Evolutionary conservation across 768 basidiomycete species (phyloP).

Genomic region (Gautieria morchelliformis): DNA sequence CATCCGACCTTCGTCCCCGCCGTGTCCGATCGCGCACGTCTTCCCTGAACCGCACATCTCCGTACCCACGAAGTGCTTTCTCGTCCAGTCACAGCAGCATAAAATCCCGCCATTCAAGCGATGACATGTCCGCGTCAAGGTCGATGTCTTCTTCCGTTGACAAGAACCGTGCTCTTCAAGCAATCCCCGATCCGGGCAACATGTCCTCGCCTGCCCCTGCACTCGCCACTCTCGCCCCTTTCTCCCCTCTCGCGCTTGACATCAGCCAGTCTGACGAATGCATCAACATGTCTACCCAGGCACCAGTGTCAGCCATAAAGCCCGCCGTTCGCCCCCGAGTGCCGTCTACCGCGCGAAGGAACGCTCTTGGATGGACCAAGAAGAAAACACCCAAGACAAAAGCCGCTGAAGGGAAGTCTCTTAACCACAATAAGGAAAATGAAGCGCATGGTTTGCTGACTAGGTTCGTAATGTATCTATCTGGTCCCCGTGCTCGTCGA

Average conservation of each 20-base stretch:
- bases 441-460: conserved; percentile 38
- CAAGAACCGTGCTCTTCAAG: conserved; percentile 26
- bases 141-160: conserved; percentile 13
- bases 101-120: conserved; percentile 25
- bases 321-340: conserved; percentile 38
- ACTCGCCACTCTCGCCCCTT: conserved; percentile 32
- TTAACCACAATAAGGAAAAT: conserved; percentile 36
- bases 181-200: conserved; percentile 35
- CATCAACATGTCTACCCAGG: neutral
- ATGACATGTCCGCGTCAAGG: conserved; percentile 5
- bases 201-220: conserved; percentile 26
- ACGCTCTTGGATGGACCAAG: conserved; percentile 55
- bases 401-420: conserved; percentile 24
- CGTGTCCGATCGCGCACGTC: conserved; percentile 57
- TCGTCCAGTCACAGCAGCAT: conserved; percentile 20
- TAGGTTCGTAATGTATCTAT: conserved; percentile 39
- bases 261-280: conserved; percentile 13
- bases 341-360: conserved; percentile 45
- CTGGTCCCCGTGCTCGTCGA: neutral
- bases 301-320: neutral
- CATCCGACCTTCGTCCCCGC: conserved; percentile 55
- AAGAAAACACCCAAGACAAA: conserved; percentile 28
- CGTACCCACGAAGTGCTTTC: conserved; percentile 45
- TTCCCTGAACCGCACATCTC: conserved; percentile 50
- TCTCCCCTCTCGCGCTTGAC: conserved; percentile 32